Evolutionary conservation across 1,139 yeast genomes (phyloP).

Genomic region (Geotrichum aggregatum): DNA sequence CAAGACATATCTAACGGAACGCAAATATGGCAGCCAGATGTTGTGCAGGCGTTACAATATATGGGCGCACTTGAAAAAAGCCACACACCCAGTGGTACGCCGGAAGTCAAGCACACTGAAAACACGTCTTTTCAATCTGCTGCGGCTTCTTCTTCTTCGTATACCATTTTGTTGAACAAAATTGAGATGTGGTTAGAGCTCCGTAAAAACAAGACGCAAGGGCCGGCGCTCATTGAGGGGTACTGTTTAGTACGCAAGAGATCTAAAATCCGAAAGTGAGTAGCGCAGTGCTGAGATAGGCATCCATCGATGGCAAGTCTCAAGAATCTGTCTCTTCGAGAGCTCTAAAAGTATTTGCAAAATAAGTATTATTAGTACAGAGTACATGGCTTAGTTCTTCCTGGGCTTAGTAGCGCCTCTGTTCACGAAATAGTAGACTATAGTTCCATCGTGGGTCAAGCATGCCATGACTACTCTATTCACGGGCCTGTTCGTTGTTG

Average conservation of each 20-base stretch:
- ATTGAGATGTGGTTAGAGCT: constrained; percentile 9
- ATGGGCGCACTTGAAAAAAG: constrained; percentile 12
- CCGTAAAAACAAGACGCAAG: constrained; percentile 11
- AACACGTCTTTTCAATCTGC: too few relatives aligned
- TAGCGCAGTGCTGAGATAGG: too few relatives aligned
- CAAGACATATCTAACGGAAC: constrained; percentile 16
- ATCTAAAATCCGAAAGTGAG: background rate
- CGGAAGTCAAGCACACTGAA: too few relatives aligned
- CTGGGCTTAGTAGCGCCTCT: constrained; percentile 60
- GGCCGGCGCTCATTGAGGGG: constrained; percentile 16
- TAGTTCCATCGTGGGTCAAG: constrained; percentile 60
- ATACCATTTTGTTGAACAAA: constrained; percentile 2
- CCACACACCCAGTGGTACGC: background rate
- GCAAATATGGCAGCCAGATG: constrained; percentile 15
- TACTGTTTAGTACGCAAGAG: constrained; percentile 16
- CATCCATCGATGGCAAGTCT: too few relatives aligned
- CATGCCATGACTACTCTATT: constrained; percentile 52
- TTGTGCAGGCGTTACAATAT: constrained; percentile 18
- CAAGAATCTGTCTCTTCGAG: too few relatives aligned
- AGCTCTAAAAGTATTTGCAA: too few relatives aligned
- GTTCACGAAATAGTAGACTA: constrained; percentile 62
- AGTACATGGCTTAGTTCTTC: constrained; percentile 48
- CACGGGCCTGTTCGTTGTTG: constrained; percentile 21
- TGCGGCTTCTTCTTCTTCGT: background rate
- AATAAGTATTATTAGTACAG: too few relatives aligned